A percentile compares a stretch with the other conserved stretches of the same genome.
Evolutionary conservation across 495 filamentous ascomycete species (phyloP).

Genomic region (Cercophora scortea): DNA sequence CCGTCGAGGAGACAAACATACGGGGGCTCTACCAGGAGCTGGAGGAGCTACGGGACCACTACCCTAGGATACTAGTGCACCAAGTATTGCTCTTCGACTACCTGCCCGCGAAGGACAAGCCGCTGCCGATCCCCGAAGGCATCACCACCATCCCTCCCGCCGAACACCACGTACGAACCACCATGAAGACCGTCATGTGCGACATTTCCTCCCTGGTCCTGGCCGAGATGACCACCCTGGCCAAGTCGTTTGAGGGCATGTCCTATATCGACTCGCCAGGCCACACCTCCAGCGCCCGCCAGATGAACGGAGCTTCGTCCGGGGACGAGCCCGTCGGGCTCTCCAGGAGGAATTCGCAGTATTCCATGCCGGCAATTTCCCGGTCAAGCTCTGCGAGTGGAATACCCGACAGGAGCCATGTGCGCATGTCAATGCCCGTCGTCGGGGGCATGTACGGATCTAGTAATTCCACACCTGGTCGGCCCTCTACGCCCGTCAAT

Average conservation of each 20-base stretch:
- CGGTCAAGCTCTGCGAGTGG: slow-evolving; percentile 44
- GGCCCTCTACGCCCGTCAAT: slow-evolving; percentile 43
- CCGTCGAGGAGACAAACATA: slow-evolving; percentile 39
- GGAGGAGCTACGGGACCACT: slow-evolving; percentile 60
- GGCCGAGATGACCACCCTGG: slow-evolving; percentile 79
- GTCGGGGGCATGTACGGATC: slow-evolving; percentile 29
- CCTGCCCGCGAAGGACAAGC: slow-evolving; percentile 31
- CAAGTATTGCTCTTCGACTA: slow-evolving; percentile 75
- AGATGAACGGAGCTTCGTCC: slow-evolving; percentile 28
- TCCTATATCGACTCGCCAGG: slow-evolving; percentile 72
- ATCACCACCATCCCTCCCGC: slow-evolving; percentile 67
- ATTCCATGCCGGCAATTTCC: slow-evolving; percentile 27
- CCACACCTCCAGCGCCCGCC: slow-evolving; percentile 24
- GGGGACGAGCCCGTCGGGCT: slow-evolving; percentile 26
- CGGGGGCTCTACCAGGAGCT: slow-evolving; percentile 54
- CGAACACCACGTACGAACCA: slow-evolving; percentile 68
- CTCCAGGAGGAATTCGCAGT: slow-evolving; percentile 49
- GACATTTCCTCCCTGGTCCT: slow-evolving; percentile 79
- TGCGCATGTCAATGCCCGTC: slow-evolving; percentile 76
- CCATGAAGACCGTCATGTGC: slow-evolving; percentile 90
- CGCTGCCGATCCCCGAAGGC: slow-evolving; percentile 46
- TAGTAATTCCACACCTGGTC: slow-evolving; percentile 38
- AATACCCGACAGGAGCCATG: slow-evolving; percentile 36
- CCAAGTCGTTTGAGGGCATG: slow-evolving; percentile 74
- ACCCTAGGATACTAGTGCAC: slow-evolving; percentile 69